These are phyloP conservation scores for Auricularia sp. DNA, from an alignment of 768 basidiomycete genomes.

Conservation along the genomic window DNA sequence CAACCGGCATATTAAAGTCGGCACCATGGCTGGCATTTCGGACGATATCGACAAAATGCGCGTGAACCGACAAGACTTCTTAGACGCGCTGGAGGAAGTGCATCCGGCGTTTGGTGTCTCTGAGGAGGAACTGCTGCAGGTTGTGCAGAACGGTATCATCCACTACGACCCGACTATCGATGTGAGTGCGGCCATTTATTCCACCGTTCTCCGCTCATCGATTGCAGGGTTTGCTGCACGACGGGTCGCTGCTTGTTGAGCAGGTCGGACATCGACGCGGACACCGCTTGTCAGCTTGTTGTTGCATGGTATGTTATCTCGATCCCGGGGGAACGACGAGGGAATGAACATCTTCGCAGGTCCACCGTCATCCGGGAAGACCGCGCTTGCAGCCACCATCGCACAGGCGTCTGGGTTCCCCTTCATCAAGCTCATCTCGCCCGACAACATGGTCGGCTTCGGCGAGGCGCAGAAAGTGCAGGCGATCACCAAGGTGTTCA, in stretches of 20 bases:
- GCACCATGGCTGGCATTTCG: conserved; percentile 92
- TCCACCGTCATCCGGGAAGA: conserved; percentile 85
- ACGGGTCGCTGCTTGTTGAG: conserved; percentile 82
- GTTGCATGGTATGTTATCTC: conserved; percentile 45
- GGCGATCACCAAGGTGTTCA: conserved; percentile 85
- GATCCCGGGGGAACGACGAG: neutral
- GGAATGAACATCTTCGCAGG: conserved; percentile 18
- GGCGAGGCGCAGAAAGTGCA: conserved; percentile 87
- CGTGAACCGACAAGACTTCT: conserved; percentile 78
- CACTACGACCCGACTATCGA: conserved; percentile 69
- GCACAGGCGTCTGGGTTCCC: conserved; percentile 91
- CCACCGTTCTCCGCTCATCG: neutral
- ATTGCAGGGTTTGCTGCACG: conserved; percentile 68
- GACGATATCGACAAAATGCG: conserved; percentile 90
- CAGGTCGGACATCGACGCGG: conserved; percentile 85
- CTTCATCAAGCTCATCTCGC: conserved; percentile 94
- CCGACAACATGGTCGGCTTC: conserved; percentile 94
- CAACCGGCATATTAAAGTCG: conserved; percentile 94
- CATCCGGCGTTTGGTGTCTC: conserved; percentile 96
- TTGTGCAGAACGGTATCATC: conserved; percentile 94
- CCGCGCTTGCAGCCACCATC: conserved; percentile 87
- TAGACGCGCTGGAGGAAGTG: conserved; percentile 86
- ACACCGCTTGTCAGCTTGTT: conserved; percentile 89
- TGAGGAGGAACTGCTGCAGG: conserved; percentile 87
- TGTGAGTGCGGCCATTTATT: conserved; percentile 36